A percentile compares a stretch with the other conserved stretches of the same genome.
These are phyloP conservation scores for Lippia alba DNA, from an alignment of 305 asterid species.

Conservation along the genomic window DNA sequence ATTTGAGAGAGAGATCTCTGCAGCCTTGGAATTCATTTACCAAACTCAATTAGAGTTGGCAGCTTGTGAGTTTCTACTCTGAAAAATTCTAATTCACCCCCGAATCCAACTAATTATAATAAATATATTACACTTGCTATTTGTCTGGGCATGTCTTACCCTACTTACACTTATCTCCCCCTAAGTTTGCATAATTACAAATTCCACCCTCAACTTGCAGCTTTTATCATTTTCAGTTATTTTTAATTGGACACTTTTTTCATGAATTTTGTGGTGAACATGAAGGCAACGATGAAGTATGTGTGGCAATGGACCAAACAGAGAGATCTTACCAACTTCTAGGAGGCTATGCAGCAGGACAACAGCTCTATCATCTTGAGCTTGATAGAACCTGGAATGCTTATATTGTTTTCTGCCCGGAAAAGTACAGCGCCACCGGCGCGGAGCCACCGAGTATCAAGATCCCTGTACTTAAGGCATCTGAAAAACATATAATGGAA, in stretches of 20 bases:
- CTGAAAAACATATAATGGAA: constrained; percentile 55
- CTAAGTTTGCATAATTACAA: no score
- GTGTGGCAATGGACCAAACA: constrained; percentile 78
- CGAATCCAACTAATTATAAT: no score
- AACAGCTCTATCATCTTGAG: constrained; percentile 58
- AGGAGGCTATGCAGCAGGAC: constrained; percentile 83
- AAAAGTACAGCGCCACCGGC: constrained; percentile 35
- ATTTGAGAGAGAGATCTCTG: constrained; percentile 72
- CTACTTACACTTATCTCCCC: no score
- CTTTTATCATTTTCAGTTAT: no score
- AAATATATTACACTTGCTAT: no score
- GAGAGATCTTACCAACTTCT: constrained; percentile 89
- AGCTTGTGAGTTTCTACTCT: constrained; percentile 63
- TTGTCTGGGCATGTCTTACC: no score
- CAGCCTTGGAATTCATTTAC: constrained; percentile 77
- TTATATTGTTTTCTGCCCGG: constrained; percentile 56
- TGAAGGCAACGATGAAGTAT: constrained; percentile 67
- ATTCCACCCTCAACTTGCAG: no score
- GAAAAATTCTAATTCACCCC: background rate
- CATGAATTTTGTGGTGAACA: no score
- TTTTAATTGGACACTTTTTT: no score
- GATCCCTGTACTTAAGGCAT: constrained; percentile 68
- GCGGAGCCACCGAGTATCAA: constrained; percentile 53
- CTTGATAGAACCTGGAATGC: constrained; percentile 46
- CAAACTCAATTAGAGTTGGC: constrained; percentile 81